A percentile compares a stretch with the other conserved stretches of the same genome.
Conservation (phyloP, 129 eudicot species). For the Silybum marianum region DNA sequence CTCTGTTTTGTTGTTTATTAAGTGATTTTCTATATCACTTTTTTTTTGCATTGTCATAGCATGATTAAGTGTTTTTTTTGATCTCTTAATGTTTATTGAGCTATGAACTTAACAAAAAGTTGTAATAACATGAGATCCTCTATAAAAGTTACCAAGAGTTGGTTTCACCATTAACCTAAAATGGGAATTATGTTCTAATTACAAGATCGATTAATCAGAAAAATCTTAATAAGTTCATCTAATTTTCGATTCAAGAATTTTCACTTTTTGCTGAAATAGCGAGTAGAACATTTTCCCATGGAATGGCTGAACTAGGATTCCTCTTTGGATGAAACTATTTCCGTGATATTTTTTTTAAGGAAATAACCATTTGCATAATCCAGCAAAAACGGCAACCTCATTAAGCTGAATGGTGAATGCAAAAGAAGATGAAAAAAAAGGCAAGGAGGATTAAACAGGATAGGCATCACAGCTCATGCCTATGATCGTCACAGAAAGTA, state of each 20-base stretch:
- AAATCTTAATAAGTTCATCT: not conserved
- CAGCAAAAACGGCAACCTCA: not conserved
- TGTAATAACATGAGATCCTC: not conserved
- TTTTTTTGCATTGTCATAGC: constrained; percentile 12
- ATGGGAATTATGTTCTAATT: not conserved
- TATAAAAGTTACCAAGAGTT: not conserved
- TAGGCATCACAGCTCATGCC: not conserved
- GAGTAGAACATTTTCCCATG: not conserved
- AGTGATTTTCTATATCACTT: not conserved
- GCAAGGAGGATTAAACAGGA: not conserved
- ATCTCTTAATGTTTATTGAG: not conserved
- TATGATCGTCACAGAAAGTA: not conserved
- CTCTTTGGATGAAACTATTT: not conserved
- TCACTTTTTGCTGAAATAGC: not conserved
- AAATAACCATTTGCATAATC: not conserved
- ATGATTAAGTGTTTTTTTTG: constrained; percentile 9
- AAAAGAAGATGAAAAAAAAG: not conserved
- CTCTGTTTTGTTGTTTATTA: constrained; percentile 6
- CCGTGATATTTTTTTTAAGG: not conserved
- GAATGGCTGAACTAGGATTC: not conserved
- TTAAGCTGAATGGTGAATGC: not conserved
- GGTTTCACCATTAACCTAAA: not conserved
- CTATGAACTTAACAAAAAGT: not conserved
- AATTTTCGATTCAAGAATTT: not conserved
- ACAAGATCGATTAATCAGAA: not conserved